phyloP scores from a whole-genome alignment of 768 basidiomycete genomes.

The Boletus edulis region DNA sequence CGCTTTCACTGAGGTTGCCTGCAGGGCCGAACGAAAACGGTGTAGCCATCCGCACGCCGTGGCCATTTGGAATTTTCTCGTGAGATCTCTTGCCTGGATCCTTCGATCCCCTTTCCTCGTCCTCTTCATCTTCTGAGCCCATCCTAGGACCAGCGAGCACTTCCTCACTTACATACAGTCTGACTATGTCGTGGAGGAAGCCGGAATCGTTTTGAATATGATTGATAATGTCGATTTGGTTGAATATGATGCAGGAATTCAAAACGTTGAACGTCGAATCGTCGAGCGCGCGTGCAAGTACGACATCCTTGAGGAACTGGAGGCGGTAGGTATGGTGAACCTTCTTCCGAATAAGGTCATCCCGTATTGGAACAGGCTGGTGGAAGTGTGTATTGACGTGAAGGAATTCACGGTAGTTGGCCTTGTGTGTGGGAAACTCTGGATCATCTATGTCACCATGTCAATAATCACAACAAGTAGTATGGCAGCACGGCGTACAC shows the following conservation, averaged over 20 bases:
- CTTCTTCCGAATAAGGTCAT: slow-evolving; percentile 73
- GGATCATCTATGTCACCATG: slow-evolving; percentile 72
- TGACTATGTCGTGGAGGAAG: slow-evolving; percentile 78
- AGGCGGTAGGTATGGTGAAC: slow-evolving; percentile 97
- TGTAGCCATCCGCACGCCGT: slow-evolving; percentile 16
- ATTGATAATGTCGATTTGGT: slow-evolving; percentile 96
- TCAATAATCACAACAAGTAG: slow-evolving; percentile 7
- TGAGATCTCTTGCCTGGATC: slow-evolving; percentile 39
- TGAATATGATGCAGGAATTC: slow-evolving; percentile 97
- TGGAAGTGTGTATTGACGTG: slow-evolving; percentile 80
- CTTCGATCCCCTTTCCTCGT: slow-evolving; percentile 23
- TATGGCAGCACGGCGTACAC: slow-evolving; percentile 57
- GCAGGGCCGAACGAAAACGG: slow-evolving; percentile 57
- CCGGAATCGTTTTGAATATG: slow-evolving; percentile 77
- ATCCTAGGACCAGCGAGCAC: slow-evolving; percentile 45
- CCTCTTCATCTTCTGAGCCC: slow-evolving; percentile 30
- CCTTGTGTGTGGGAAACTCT: slow-evolving; percentile 95
- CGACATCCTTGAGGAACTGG: slow-evolving; percentile 97
- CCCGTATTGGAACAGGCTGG: slow-evolving; percentile 83
- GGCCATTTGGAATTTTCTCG: slow-evolving; percentile 36
- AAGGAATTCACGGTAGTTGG: slow-evolving; percentile 94
- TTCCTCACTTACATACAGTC: slow-evolving; percentile 71
- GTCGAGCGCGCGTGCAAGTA: slow-evolving; percentile 90
- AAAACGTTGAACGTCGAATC: slow-evolving; percentile 97
- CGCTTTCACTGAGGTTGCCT: slow-evolving; percentile 53